These are phyloP conservation scores for Kondoa malvinella DNA, from an alignment of 768 basidiomycete species.

Conservation along the genomic window DNA sequence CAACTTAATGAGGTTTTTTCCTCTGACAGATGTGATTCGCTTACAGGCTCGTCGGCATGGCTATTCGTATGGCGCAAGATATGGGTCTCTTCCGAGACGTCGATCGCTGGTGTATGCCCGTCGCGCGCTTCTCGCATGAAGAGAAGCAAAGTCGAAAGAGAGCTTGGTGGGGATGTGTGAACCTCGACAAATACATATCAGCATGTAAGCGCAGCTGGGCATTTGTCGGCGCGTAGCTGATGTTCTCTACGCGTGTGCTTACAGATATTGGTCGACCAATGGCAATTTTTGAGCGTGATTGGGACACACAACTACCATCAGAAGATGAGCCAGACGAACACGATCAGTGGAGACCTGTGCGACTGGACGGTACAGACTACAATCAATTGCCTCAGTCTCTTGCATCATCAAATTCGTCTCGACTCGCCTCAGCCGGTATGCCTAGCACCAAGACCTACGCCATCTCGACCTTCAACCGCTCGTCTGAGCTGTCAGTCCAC, in stretches of 20 bases:
- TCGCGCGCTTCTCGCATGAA: slow-evolving; percentile 27
- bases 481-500: slow-evolving; percentile 25
- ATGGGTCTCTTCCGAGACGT: slow-evolving; percentile 27
- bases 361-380: slow-evolving; percentile 26
- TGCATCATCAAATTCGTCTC: not conserved
- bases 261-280: slow-evolving; percentile 24
- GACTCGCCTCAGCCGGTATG: slow-evolving; percentile 9
- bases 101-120: slow-evolving; percentile 26
- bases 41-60: slow-evolving; percentile 38
- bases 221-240: not conserved
- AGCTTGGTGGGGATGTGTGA: slow-evolving; percentile 29
- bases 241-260: not conserved
- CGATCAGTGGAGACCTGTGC: slow-evolving; percentile 28
- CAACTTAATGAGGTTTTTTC: not conserved
- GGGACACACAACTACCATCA: slow-evolving; percentile 27
- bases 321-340: slow-evolving; percentile 30
- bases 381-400: slow-evolving; percentile 8
- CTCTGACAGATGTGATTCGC: not conserved
- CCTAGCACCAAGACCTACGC: slow-evolving; percentile 14
- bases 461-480: slow-evolving; percentile 28
- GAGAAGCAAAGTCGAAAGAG: slow-evolving; percentile 21
- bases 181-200: slow-evolving; percentile 25
- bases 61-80: slow-evolving; percentile 52
- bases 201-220: not conserved
- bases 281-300: slow-evolving; percentile 29